Evolutionary conservation across 2,329 filamentous ascomycete genomes (phyloP).

Genomic region (Colletotrichum tropicicola): DNA sequence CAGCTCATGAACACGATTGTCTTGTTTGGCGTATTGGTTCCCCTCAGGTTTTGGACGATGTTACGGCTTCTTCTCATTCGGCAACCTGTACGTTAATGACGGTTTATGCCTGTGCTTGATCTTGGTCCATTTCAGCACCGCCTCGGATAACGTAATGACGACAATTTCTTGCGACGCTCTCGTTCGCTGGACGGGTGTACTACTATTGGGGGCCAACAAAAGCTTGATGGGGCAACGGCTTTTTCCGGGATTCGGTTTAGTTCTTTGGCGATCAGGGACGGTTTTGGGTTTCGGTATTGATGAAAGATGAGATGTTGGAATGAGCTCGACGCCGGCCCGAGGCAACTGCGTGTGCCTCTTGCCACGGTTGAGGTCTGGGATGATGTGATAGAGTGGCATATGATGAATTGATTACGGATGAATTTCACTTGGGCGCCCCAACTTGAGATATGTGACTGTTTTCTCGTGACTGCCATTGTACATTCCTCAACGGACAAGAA

Average conservation of each 20-base stretch:
- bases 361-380: neutral
- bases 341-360: neutral
- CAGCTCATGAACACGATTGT: conserved; percentile 35
- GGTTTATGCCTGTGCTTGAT: conserved; percentile 19
- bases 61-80: conserved; percentile 12
- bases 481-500: neutral
- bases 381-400: conserved; percentile 9
- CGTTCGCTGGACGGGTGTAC: conserved; percentile 21
- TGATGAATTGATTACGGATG: conserved; percentile 24
- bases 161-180: conserved; percentile 10
- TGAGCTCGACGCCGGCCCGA: neutral
- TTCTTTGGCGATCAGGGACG: conserved; percentile 1
- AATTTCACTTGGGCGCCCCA: neutral
- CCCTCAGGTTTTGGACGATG: conserved; percentile 1
- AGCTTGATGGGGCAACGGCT: neutral
- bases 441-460: neutral
- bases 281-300: neutral
- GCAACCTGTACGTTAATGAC: conserved; percentile 24
- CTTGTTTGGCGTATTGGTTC: neutral
- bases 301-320: neutral
- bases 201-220: conserved; percentile 4
- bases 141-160: conserved; percentile 25
- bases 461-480: neutral
- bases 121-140: neutral
- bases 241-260: neutral